phyloP scores from a whole-genome alignment of 805 yeast species.

The Saccharomycopsis sp. region DNA sequence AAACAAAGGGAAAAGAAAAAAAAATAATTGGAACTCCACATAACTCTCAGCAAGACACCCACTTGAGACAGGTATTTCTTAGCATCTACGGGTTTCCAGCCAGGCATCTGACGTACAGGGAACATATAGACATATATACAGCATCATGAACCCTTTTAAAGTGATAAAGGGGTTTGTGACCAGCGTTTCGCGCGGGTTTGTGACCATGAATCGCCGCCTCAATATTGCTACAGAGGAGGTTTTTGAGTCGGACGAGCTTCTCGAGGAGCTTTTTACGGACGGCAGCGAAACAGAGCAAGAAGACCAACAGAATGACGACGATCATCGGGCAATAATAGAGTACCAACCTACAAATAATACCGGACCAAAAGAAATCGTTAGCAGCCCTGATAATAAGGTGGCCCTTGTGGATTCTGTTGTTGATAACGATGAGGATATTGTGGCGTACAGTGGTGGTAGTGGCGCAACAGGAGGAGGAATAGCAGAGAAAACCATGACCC shows the following conservation, averaged over 20 bases:
- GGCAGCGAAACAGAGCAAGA: neutral
- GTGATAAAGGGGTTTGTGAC: neutral
- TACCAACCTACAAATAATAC: neutral
- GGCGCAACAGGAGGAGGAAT: neutral
- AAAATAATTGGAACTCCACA: neutral
- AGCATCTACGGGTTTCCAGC: neutral
- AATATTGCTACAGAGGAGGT: neutral
- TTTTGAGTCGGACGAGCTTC: neutral
- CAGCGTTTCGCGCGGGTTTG: neutral
- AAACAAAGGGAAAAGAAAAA: neutral
- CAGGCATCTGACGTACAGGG: neutral
- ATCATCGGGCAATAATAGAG: neutral
- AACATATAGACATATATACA: neutral
- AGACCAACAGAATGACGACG: neutral
- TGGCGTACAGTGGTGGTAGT: neutral
- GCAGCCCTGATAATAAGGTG: neutral
- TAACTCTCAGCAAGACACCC: neutral
- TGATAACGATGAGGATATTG: neutral
- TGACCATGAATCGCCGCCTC: neutral
- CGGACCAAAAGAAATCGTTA: neutral
- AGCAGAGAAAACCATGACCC: neutral
- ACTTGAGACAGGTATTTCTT: too few relatives aligned
- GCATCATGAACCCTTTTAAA: neutral
- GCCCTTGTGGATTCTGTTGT: neutral
- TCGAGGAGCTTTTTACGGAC: neutral